Percentiles rank a stretch among this genome's conserved stretches.
phyloP scores from a whole-genome alignment of 805 yeast species.

The Myxozyma neglecta region DNA sequence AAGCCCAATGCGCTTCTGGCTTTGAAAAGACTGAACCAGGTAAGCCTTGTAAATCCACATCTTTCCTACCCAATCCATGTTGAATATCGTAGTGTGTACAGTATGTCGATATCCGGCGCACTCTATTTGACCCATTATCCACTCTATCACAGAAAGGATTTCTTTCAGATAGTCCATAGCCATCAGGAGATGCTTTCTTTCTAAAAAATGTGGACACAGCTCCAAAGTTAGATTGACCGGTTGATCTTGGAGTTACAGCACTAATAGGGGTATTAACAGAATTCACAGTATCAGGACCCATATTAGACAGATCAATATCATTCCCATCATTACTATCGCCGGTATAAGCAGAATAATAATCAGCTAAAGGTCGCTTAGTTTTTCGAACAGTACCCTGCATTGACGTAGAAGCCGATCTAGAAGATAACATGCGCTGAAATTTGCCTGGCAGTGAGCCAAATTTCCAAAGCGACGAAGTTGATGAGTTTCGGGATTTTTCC shows the following conservation, averaged over 20 bases:
- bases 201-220: neutral
- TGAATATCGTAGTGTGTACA: neutral
- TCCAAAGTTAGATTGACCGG: neutral
- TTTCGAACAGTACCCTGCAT: neutral
- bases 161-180: neutral
- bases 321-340: neutral
- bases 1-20: neutral
- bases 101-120: neutral
- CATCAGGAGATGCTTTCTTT: neutral
- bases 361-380: neutral
- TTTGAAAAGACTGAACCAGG: neutral
- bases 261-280: neutral
- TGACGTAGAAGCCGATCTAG: neutral
- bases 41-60: neutral
- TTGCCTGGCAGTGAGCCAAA: neutral
- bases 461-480: neutral
- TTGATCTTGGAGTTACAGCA: neutral
- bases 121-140: neutral
- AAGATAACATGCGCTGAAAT: neutral
- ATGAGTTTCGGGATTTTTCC: neutral
- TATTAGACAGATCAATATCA: neutral
- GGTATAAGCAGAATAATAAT: neutral
- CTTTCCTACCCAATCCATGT: neutral
- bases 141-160: neutral
- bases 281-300: neutral